phyloP scores from a whole-genome alignment of 805 yeast species.

The Torulaspora quercuum region DNA sequence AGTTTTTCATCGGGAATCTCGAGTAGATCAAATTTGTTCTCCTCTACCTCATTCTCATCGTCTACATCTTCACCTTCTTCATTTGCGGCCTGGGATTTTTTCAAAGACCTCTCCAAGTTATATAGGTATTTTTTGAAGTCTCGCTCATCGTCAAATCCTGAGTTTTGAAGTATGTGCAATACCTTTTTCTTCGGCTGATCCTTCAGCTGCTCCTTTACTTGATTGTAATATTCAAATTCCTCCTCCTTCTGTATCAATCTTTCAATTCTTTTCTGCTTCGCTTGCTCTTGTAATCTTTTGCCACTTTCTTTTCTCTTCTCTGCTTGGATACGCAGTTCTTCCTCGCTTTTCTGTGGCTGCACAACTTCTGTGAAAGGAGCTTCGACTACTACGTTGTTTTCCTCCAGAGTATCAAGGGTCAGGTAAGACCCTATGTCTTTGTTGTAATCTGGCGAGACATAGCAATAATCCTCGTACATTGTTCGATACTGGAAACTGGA shows the following conservation, averaged over 20 bases:
- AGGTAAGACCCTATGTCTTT: constrained; percentile 57
- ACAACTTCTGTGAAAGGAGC: constrained; percentile 70
- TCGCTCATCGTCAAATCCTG: constrained; percentile 72
- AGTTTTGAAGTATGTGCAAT: constrained; percentile 55
- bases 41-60: constrained; percentile 48
- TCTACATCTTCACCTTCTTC: constrained; percentile 53
- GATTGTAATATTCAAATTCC: constrained; percentile 68
- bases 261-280: constrained; percentile 77
- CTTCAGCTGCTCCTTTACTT: constrained; percentile 51
- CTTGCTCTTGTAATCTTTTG: constrained; percentile 85
- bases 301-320: constrained; percentile 84
- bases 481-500: constrained; percentile 59
- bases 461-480: constrained; percentile 73
- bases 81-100: constrained; percentile 62
- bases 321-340: constrained; percentile 71
- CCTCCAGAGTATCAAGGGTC: constrained; percentile 59
- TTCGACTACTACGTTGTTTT: constrained; percentile 73
- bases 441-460: constrained; percentile 65
- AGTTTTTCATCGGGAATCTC: constrained; percentile 84
- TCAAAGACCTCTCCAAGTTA: constrained; percentile 65
- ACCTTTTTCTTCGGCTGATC: constrained; percentile 52
- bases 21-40: constrained; percentile 61
- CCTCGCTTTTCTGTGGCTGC: constrained; percentile 73
- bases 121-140: constrained; percentile 65
- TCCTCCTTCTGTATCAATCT: constrained; percentile 75